Percentiles rank a stretch among this genome's conserved stretches.
Conservation (phyloP, 2,329 filamentous ascomycete genomes). For the Ambrosiella cleistominuta region DNA sequence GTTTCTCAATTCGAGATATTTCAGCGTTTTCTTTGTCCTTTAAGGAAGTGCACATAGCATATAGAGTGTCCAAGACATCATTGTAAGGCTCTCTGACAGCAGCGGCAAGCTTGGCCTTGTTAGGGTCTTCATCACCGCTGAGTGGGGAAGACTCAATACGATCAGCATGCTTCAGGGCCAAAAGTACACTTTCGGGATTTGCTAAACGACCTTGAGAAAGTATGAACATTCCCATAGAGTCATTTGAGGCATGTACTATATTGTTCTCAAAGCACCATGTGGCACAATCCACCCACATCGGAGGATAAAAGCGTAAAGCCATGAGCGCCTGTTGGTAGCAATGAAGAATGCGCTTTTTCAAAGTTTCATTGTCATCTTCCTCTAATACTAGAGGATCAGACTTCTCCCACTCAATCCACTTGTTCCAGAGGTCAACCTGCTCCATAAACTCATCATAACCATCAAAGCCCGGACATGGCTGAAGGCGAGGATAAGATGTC, state of each 20-base stretch:
- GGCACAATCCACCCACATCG: conserved; percentile 88
- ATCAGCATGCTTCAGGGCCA: conserved; percentile 80
- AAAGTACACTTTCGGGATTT: conserved; percentile 82
- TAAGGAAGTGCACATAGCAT: conserved; percentile 61
- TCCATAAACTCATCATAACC: conserved; percentile 69
- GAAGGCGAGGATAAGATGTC: conserved; percentile 61
- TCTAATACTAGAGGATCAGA: conserved; percentile 76
- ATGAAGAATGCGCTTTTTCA: conserved; percentile 66
- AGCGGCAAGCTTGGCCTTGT: conserved; percentile 56
- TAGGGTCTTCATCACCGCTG: conserved; percentile 58
- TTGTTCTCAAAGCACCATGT: conserved; percentile 79
- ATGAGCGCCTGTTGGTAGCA: conserved; percentile 89
- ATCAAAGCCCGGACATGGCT: conserved; percentile 70
- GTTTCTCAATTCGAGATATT: conserved; percentile 38
- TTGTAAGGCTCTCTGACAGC: conserved; percentile 73
- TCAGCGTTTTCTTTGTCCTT: conserved; percentile 45
- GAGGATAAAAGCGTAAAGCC: conserved; percentile 84
- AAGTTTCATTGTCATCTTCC: conserved; percentile 58
- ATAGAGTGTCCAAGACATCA: conserved; percentile 69
- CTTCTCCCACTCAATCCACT: conserved; percentile 92
- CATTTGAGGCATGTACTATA: conserved; percentile 31
- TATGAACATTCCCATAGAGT: conserved; percentile 51
- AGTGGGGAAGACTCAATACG: conserved; percentile 64
- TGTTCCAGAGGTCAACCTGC: conserved; percentile 80
- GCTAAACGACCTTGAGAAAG: conserved; percentile 67